Conservation (phyloP, 805 yeast genomes). For the Starmerella bacillaris region DNA sequence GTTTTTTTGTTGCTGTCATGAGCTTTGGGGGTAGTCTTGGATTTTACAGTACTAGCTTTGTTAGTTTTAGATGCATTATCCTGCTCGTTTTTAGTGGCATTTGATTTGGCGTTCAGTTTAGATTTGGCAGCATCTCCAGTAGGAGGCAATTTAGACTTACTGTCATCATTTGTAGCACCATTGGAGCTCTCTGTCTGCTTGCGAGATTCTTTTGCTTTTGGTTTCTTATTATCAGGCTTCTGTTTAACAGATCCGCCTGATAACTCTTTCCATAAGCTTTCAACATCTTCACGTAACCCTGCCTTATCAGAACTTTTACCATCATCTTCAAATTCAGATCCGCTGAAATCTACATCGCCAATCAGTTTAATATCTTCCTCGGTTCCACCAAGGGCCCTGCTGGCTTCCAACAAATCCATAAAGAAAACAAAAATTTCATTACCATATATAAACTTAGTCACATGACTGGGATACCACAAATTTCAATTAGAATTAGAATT, state of each 20-base stretch:
- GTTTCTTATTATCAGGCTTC: conserved; percentile 19
- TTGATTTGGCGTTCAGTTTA: conserved; percentile 2
- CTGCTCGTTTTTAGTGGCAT: conserved; percentile 17
- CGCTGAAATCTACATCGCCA: conserved; percentile 31
- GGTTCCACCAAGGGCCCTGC: conserved; percentile 66
- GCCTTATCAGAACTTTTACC: conserved; percentile 7
- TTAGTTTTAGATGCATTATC: too few relatives aligned
- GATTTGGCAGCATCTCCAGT: conserved; percentile 6
- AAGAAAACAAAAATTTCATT: too few relatives aligned
- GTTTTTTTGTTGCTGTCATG: too few relatives aligned
- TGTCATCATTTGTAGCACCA: too few relatives aligned
- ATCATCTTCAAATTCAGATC: conserved; percentile 17
- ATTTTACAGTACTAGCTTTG: too few relatives aligned
- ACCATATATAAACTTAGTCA: too few relatives aligned
- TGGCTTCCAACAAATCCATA: conserved; percentile 49
- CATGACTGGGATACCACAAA: too few relatives aligned
- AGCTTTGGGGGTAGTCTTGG: too few relatives aligned
- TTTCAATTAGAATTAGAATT: too few relatives aligned
- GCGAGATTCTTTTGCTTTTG: conserved; percentile 16
- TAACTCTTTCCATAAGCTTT: conserved; percentile 16
- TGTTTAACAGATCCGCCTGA: conserved; percentile 1
- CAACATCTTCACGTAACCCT: conserved; percentile 14
- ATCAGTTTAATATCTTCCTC: conserved; percentile 61
- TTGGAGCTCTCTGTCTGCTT: too few relatives aligned
- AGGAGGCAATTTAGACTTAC: too few relatives aligned